Base-by-base conservation (phyloP, 1,284 basidiomycete species). In the Cutaneotrichosporon dermatis region DNA sequence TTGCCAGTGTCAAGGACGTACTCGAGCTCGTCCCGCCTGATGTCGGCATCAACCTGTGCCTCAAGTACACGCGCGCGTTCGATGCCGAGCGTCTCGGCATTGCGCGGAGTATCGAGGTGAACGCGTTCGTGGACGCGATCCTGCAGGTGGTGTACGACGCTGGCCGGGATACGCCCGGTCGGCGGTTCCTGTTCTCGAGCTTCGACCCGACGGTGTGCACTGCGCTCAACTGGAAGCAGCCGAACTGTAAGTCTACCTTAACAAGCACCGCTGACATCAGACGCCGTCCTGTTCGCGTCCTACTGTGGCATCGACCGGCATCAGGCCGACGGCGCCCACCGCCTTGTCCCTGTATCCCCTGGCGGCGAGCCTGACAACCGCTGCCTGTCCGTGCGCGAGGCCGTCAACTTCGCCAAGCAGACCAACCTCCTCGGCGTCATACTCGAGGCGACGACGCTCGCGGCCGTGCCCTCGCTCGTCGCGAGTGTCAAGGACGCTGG, bases 171-270 rank as follows among this genome's bases (percentile, higher is more conserved):
- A 66, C 64, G 45, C 67, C 66, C 10, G 69, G 72, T n/a, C 82
- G 91, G 55, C 86, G 87, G 69, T 85, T 96, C 59, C 85, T 92
- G 11, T 91, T 97, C 73, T 88, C 87, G 51, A 93, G 91, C 11
- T 96, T 90, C 76, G 88, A 86, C 61, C 90, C 93, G 10, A 88
- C 89, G 68, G 84, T 92, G 3, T 94, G 92, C 57, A 71, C 72
- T 36, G 77, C 76, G 52, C 58, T 99, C 58, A 98, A 99, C 76
- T 98, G 96, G 94, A 99, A 99, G 79, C 96, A 99, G 79, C 96
- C 96, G 13, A 99, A 99, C 76, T 97, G 76, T 75, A 61, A 71
- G 92, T 89, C 34, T n/a, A 12, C 34, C 3, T 41, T 15, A 10
- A 9, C 51, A n/a, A 40, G 39, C 6, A 6, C 16, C 8, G 84